Evolutionary conservation across 139 green algal genomes (phyloP), one percentile per base, ranked within the genome.

Genomic region (Chlamydomonas sphaeroides): DNA sequence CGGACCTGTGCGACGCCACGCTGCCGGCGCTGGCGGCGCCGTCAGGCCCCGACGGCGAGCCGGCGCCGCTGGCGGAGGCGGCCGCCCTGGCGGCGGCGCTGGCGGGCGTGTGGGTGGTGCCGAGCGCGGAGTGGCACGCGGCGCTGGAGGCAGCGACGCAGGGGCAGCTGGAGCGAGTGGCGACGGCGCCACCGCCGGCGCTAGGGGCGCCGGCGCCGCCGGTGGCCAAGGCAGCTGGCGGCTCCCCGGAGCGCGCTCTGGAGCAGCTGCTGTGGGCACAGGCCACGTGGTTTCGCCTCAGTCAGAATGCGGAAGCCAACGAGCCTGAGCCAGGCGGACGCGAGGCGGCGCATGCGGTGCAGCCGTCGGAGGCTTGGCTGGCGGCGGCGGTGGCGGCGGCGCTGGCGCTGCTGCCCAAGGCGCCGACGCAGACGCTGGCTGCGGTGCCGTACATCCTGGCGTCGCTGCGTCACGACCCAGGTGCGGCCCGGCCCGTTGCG

Each of bases 191-290:
- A 5, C 20, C 21, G 41, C 41, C 2, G 67, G 67, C 3, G 67
- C 1, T 6, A 14, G 41, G 5, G 48, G 70, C 15, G 63, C 33
- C 7, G n/a, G n/a, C n/a, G n/a, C n/a, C n/a, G n/a, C n/a, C n/a
- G n/a, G n/a, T n/a, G n/a, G 33, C 11, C 11, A 8, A 42, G 63
- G 33, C 5, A 33, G 11, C 7, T 14, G 63, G 5, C 5, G 33
- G 33, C 63, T 23, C 25, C 26, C 35, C 51, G 35, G 42, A 49
- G 36, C 35, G 56, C 61, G 32, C 39, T 26, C 20, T 82, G 23
- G 75, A 82, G 61, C 75, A 82, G 75, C 61, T 82, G 61, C 41
- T 82, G 59, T 65, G 61, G 42, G 41, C 75, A 4, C 42, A 73
- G 75, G 42, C 42, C 15, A 26, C 73, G 41, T 82, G 75, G 75